Base-by-base conservation (phyloP, 2,329 filamentous ascomycete genomes). In the Arthroderma sp. region DNA sequence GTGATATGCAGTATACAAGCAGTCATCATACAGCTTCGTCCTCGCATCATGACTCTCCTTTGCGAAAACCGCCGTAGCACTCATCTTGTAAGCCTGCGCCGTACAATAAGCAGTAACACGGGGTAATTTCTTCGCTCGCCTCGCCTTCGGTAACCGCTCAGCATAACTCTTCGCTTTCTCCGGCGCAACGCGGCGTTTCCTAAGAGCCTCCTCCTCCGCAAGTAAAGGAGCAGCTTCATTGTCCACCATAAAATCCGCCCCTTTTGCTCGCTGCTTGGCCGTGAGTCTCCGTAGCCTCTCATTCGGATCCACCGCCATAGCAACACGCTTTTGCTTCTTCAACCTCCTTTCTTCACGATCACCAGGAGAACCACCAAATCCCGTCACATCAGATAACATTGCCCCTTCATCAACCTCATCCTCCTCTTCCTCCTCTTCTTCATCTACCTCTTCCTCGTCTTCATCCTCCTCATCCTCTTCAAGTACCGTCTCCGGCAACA, bases 21-120 rank as follows among this genome's bases (percentile, higher is more conserved):
- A 98, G 63, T 98, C 91, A 62, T 98, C 91, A 65, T 98, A 98
- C 4, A 96, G 73, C 66, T 98, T 98, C 9, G 89, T 94, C 65
- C 87, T 83, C 1, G 88, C 89, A 30, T 83, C 81, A 66, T 98
- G 91, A 56, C 82, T 82, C 51, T 85, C 84, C 54, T 84, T 82
- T 49, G 95, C 71, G 60, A 98, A 98, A 31, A 85, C 78, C 9
- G 88, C 86, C n/a, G 87, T 86, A 28, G 81, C 77, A 55, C 83
- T 82, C 67, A 94, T 79, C 66, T 89, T 94, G 68, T 88, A 96
- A 5, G 83, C 85, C 63, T 95, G 86, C 0, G 91, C 89, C 0
- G 87, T 96, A 63, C 89, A 96, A 64, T 96, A 98, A 7, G 91
- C 91, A 46, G 91, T 98, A 44, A 96, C 77, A 49, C 91, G 76